Evolutionary conservation across 192 early-diverging fungal species (phyloP).

Genomic region (Blastocladiella britannica): DNA sequence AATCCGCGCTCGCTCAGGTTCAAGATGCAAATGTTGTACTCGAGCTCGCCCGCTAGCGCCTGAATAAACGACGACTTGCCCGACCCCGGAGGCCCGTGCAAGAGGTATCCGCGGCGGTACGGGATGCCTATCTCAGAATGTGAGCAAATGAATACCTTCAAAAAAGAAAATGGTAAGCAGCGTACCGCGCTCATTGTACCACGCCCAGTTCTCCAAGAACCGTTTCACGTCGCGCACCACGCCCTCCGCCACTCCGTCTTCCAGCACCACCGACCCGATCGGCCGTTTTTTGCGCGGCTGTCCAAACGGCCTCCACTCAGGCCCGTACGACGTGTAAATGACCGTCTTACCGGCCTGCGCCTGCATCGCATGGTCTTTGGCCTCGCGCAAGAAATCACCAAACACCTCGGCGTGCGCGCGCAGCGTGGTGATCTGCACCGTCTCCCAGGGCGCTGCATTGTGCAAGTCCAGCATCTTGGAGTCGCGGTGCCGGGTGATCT

Average conservation of each 20-base stretch:
- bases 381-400: constrained; percentile 51
- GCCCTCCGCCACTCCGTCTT: constrained; percentile 35
- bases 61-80: constrained; percentile 87
- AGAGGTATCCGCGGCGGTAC: constrained; percentile 70
- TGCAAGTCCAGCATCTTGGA: constrained; percentile 75
- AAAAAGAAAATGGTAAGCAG: not conserved
- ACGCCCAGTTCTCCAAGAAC: constrained; percentile 58
- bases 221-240: constrained; percentile 48
- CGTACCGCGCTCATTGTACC: constrained; percentile 57
- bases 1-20: constrained; percentile 62
- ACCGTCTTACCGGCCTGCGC: constrained; percentile 91
- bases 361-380: constrained; percentile 56
- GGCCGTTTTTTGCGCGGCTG: constrained; percentile 59
- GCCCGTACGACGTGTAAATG: constrained; percentile 81
- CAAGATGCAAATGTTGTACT: constrained; percentile 72
- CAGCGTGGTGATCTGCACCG: constrained; percentile 77
- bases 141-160: not conserved
- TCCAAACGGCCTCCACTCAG: constrained; percentile 94
- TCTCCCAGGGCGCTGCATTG: constrained; percentile 84
- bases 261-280: constrained; percentile 51
- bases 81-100: constrained; percentile 73
- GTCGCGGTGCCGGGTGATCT: constrained; percentile 59
- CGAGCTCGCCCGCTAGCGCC: constrained; percentile 66
- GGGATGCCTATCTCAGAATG: constrained; percentile 38
- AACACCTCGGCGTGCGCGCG: constrained; percentile 59